Base-by-base conservation (phyloP, 2,329 filamentous ascomycete genomes). In the Plenodomus lindquistii region DNA sequence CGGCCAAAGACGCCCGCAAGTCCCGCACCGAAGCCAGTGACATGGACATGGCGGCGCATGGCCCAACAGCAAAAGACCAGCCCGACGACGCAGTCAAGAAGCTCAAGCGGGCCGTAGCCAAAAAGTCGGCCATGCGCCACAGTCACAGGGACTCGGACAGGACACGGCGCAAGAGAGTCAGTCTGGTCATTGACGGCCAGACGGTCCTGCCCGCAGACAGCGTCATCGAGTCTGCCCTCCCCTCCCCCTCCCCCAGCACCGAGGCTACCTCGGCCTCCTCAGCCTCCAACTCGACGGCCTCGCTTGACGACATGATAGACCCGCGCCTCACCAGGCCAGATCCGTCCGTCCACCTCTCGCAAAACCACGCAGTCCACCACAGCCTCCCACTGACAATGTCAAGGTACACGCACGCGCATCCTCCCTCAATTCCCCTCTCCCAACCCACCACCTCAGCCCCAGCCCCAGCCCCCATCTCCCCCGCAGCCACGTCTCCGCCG, bases 151-250 rank as follows among this genome's bases (percentile, higher is more conserved):
- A 61, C 50, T 57, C 57, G 21, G 48, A 56, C 20, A 47, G 58
- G 27, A 52, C 55, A n/a, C 54, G 59, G 19, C 56, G 70, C 42
- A 72, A 72, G 52, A 55, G 70, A 37, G 70, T 72, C 47, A 69
- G 64, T 51, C 54, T 72, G 36, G 63, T 69, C 44, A 70, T 72
- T 31, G 67, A 72, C 49, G 69, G 70, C 54, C 68, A 71, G 44
- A 71, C 70, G 17, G 69, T 72, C 15, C 65, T 65, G 20, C 70
- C 70, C 4, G 64, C 68, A n/a, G 70, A 72, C 39, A 60, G 55
- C n/a, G 56, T 70, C 42, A 42, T 51, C 6, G 66, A 68, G 22
- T 58, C 62, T 10, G 41, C 55, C 18, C 59, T 67, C 45, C 57
- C 52, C 5, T 31, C n/a, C n/a, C n/a, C n/a, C n/a, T 65, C 62